phyloP scores from a whole-genome alignment of 2,329 filamentous ascomycete genomes.

The Plenodomus lindquistii region DNA sequence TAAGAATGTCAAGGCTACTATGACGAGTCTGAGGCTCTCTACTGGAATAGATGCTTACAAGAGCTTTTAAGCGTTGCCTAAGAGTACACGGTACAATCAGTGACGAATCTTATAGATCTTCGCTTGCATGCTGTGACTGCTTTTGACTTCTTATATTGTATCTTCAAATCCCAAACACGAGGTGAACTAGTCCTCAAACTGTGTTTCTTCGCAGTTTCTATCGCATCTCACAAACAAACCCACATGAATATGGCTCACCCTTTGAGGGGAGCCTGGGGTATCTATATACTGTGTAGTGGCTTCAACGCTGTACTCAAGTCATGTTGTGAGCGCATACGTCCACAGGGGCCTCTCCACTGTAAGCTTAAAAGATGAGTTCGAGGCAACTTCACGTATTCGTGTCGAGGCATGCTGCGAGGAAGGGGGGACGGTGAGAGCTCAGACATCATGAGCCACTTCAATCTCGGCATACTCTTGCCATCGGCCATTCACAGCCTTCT shows the following conservation, averaged over 20 bases:
- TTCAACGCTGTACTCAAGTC: background rate
- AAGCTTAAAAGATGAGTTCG: background rate
- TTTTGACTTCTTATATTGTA: too few species aligned
- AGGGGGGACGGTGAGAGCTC: background rate
- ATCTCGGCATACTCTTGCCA: slow-evolving; percentile 56
- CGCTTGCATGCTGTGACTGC: too few species aligned
- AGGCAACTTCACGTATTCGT: background rate
- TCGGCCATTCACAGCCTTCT: slow-evolving; percentile 52
- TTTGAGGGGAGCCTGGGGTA: background rate
- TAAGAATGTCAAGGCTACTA: background rate
- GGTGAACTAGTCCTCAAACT: too few species aligned
- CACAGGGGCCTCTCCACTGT: background rate
- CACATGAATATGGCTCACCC: too few species aligned
- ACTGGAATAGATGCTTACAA: background rate
- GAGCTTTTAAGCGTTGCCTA: too few species aligned
- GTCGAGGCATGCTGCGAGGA: background rate
- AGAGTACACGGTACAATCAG: too few species aligned
- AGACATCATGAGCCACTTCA: slow-evolving; percentile 43
- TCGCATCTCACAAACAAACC: background rate
- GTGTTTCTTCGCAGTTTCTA: too few species aligned
- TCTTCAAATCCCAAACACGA: too few species aligned
- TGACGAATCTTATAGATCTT: background rate
- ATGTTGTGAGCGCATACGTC: background rate
- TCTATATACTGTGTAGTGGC: background rate
- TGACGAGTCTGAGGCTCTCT: background rate